Percentiles rank a stretch among this genome's conserved stretches.
Evolutionary conservation across 1,284 basidiomycete genomes (phyloP).

Genomic region (Ceratobasidium sp.): DNA sequence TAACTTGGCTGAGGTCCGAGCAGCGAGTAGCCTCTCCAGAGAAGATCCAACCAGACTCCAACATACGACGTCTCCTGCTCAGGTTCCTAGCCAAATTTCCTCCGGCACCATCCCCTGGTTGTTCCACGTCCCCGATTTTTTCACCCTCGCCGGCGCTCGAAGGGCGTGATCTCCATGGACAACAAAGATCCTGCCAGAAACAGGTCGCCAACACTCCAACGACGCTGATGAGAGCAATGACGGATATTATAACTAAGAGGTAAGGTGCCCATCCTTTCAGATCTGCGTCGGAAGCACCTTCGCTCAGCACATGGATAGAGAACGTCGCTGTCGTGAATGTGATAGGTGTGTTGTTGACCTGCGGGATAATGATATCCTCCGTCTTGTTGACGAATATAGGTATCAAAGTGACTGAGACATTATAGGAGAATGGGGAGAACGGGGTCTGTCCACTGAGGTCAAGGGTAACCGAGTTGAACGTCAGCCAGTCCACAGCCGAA

Average conservation of each 20-base stretch:
- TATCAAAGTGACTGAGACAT: conserved; percentile 28
- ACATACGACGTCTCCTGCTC: neutral
- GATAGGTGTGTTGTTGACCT: conserved; percentile 14
- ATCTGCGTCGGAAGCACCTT: neutral
- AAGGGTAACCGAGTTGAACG: conserved; percentile 14
- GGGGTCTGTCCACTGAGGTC: conserved; percentile 17
- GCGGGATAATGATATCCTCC: conserved; percentile 14
- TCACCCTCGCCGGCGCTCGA: neutral
- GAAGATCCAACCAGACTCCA: neutral
- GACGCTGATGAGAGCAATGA: conserved; percentile 12
- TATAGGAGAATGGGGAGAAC: conserved; percentile 12
- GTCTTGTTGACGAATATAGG: conserved; percentile 22
- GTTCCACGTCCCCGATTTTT: neutral
- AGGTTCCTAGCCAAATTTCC: neutral
- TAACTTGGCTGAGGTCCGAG: conserved; percentile 1
- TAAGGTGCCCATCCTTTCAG: conserved; percentile 37
- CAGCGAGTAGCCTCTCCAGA: neutral
- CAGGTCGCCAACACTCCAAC: conserved; percentile 16
- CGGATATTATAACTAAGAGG: conserved; percentile 1
- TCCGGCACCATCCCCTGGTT: neutral
- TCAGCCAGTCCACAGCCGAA: conserved; percentile 24
- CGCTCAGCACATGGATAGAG: conserved; percentile 7
- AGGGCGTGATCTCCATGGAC: neutral
- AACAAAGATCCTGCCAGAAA: conserved; percentile 30
- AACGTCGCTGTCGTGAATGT: conserved; percentile 29